phyloP scores from a whole-genome alignment of 2,329 filamentous ascomycete genomes.

The Beauveria sp. region DNA sequence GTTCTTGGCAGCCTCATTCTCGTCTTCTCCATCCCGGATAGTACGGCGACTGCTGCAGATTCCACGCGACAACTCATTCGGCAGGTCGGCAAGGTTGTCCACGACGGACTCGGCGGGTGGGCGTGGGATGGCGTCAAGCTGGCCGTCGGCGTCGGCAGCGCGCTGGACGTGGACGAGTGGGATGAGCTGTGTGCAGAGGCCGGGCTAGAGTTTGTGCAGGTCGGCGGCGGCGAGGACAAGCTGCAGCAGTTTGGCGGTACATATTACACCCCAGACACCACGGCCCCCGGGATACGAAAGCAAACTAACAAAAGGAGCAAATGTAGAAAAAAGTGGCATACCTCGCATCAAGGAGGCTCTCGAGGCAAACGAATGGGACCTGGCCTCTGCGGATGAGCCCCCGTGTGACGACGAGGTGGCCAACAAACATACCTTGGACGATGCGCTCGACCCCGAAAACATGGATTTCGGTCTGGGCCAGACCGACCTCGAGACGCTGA shows the following conservation, averaged over 20 bases:
- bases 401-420: slow-evolving; percentile 23
- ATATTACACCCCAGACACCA: not conserved
- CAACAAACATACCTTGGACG: slow-evolving; percentile 19
- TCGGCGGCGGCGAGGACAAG: slow-evolving; percentile 29
- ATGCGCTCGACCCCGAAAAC: slow-evolving; percentile 34
- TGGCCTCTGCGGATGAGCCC: slow-evolving; percentile 17
- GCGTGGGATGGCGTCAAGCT: slow-evolving; percentile 58
- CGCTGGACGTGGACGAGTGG: slow-evolving; percentile 46
- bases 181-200: slow-evolving; percentile 50
- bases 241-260: slow-evolving; percentile 51
- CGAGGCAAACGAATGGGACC: slow-evolving; percentile 58
- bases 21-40: slow-evolving; percentile 25
- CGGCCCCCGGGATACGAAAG: not conserved
- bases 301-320: not conserved
- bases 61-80: slow-evolving; percentile 36
- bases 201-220: slow-evolving; percentile 57
- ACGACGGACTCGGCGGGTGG: slow-evolving; percentile 51
- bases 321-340: slow-evolving; percentile 50
- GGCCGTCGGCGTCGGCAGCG: slow-evolving; percentile 47
- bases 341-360: slow-evolving; percentile 53
- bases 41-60: slow-evolving; percentile 1
- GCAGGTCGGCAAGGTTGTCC: slow-evolving; percentile 47
- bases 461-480: slow-evolving; percentile 46
- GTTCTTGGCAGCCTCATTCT: slow-evolving; percentile 53
- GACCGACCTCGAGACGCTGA: slow-evolving; percentile 45